phyloP scores from a whole-genome alignment of 129 eudicot species.

The Chrysanthemum seticuspe region DNA sequence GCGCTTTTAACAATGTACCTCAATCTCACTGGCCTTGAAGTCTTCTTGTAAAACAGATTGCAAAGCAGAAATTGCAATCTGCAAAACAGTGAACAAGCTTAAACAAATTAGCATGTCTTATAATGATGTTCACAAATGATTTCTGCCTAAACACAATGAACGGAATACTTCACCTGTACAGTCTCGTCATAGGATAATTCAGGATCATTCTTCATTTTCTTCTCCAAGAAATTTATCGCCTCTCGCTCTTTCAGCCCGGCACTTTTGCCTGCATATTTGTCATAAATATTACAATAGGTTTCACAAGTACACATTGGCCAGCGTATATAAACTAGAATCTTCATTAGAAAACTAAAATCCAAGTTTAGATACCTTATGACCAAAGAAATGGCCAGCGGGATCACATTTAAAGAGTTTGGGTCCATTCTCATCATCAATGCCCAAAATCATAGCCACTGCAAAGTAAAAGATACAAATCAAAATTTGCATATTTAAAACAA shows the following conservation, averaged over 20 bases:
- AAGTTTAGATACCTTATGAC: constrained; percentile 67
- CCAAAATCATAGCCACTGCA: constrained; percentile 93
- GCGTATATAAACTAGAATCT: too few species aligned
- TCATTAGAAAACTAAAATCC: neutral
- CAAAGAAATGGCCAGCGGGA: constrained; percentile 98
- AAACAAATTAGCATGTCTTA: too few species aligned
- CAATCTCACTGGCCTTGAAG: too few species aligned
- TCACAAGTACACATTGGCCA: too few species aligned
- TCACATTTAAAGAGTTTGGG: constrained; percentile 95
- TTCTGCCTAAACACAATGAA: neutral
- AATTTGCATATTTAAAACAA: too few species aligned
- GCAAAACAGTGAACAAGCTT: too few species aligned
- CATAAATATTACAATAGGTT: too few species aligned
- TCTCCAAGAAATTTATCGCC: constrained; percentile 90
- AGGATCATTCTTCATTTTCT: constrained; percentile 98
- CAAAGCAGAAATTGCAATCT: too few species aligned
- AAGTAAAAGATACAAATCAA: too few species aligned
- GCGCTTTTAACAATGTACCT: too few species aligned
- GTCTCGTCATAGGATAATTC: constrained; percentile 90
- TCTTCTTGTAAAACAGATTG: too few species aligned
- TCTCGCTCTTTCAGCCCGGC: constrained; percentile 98
- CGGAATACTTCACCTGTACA: constrained; percentile 60
- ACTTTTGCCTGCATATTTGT: constrained; percentile 74
- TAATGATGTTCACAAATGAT: too few species aligned
- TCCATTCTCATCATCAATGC: constrained; percentile 91